These are phyloP conservation scores for Trichosanthes cucumerina DNA, from an alignment of 306 rosid genomes.

Conservation along the genomic window DNA sequence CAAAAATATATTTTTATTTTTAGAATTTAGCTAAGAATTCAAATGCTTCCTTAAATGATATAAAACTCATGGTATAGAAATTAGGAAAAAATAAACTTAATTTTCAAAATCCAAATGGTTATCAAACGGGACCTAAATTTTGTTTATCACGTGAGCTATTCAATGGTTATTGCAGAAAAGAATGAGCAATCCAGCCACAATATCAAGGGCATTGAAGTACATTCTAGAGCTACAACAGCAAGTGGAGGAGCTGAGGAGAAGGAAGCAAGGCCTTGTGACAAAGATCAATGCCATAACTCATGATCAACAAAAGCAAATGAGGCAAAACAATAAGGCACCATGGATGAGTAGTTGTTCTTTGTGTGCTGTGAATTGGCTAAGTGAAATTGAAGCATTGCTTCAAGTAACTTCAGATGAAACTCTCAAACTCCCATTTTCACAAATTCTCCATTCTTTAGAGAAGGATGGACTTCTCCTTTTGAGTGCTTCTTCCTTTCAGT, in stretches of 20 bases:
- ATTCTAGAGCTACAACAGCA: conserved; percentile 45
- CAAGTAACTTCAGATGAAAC: conserved; percentile 30
- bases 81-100: too few species aligned
- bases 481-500: conserved; percentile 46
- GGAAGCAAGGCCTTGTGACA: conserved; percentile 23
- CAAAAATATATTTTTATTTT: too few species aligned
- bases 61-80: too few species aligned
- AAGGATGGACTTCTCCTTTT: conserved; percentile 29
- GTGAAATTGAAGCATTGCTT: conserved; percentile 30
- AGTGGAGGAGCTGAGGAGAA: conserved; percentile 31
- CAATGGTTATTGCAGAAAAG: conserved; percentile 30
- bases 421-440: conserved; percentile 22
- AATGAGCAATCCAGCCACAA: conserved; percentile 47
- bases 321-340: background rate
- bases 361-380: conserved; percentile 27
- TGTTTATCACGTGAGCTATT: too few species aligned
- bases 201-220: conserved; percentile 41
- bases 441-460: conserved; percentile 38
- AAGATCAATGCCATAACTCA: background rate
- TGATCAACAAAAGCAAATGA: background rate
- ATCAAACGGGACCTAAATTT: too few species aligned
- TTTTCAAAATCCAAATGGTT: too few species aligned
- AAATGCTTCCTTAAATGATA: too few species aligned
- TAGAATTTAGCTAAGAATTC: too few species aligned
- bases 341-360: conserved; percentile 29